Percentiles rank a stretch among this genome's conserved stretches.
phyloP scores from a whole-genome alignment of 179 eudicot species.

The Silene noctiflora region DNA sequence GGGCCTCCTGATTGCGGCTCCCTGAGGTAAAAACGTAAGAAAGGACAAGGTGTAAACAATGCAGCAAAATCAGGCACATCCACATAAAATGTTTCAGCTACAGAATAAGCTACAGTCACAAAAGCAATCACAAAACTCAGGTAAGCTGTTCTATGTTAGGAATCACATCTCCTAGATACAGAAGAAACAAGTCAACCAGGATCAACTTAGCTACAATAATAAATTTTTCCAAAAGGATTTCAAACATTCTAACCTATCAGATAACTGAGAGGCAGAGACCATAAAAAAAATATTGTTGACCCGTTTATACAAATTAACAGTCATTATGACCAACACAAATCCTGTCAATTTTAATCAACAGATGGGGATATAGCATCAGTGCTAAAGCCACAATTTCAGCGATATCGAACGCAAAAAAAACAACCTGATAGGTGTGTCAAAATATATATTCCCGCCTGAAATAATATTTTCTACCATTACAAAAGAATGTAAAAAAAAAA shows the following conservation, averaged over 20 bases:
- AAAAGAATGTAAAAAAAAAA: no score
- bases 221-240: not conserved
- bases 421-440: not conserved
- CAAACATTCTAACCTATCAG: not conserved
- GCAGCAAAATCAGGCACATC: conserved; percentile 2
- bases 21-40: conserved; percentile 35
- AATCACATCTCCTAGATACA: not conserved
- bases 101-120: not conserved
- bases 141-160: not conserved
- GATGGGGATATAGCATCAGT: not conserved
- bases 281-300: not conserved
- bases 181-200: not conserved
- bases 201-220: not conserved
- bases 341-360: not conserved
- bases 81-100: not conserved
- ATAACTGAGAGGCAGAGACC: no score
- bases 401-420: not conserved
- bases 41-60: not conserved
- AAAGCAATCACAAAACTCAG: not conserved
- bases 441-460: not conserved
- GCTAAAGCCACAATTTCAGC: not conserved
- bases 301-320: not conserved
- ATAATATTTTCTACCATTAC: not conserved
- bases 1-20: conserved; percentile 70
- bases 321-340: not conserved